Base-by-base conservation (phyloP, 208 protist genomes). In the Leishmania aethiopica region DNA sequence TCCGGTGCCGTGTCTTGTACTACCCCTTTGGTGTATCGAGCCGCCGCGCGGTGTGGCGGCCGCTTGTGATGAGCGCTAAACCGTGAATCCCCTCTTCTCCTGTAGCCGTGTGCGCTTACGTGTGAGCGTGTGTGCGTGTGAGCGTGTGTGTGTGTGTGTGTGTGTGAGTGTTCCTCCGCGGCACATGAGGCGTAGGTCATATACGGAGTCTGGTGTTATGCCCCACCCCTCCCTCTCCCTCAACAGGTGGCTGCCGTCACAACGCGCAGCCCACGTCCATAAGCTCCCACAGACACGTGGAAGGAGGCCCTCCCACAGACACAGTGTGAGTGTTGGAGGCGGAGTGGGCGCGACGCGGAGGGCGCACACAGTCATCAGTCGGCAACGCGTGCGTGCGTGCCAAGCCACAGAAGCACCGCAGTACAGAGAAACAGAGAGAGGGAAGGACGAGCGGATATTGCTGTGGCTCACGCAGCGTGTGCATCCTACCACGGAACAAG, bases 1-100 rank as follows among this genome's bases (percentile, higher is more conserved):
- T 91, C 86, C 93, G 90, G 92, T 95, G 92, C 77, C 86, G 90
- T 11, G 89, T 95, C 67, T 77, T 92, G 19, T 95, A 93, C 78
- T 93, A 93, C 78, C 90, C 92, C 0, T 89, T 95, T 35, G 92
- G 92, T 5, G 82, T 95, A 73, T 85, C 84, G 11, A 78, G 86
- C 55, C 82, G 84, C 37, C 93, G 92, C 73, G 88, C 82, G 15
- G 82, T 80, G 51, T 91, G 88, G 89, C 83, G 84, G 15, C 78
- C 70, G 11, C 70, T 95, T 5, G 80, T 87, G 57, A 73, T 95
- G 32, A 66, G 77, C 37, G 67, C 78, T 0, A 47, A 51, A 17
- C 40, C 82, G 40, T 70, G 45, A 22, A 25, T 7, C 28, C 17
- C 66, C 51, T 55, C 51, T 67, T 28, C 32, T 28, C 11, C n/a